phyloP scores from a whole-genome alignment of 768 basidiomycete genomes.

The Chalciporus piperatus region DNA sequence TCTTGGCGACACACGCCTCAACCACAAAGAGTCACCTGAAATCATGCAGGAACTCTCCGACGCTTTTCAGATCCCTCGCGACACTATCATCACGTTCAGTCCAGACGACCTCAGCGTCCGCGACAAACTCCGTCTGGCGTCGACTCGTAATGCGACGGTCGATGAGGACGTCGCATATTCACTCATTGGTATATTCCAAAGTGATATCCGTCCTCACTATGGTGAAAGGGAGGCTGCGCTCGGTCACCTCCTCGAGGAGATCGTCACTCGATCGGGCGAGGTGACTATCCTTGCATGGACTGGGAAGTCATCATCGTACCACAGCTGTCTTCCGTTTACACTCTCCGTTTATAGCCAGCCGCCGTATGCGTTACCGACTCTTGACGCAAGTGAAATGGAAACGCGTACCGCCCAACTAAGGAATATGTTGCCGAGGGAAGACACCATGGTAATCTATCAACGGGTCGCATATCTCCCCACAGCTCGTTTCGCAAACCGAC shows the following conservation, averaged over 20 bases:
- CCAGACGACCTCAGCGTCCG: not conserved
- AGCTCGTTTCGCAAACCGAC: too few relatives aligned
- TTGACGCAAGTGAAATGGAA: too few relatives aligned
- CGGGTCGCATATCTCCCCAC: too few relatives aligned
- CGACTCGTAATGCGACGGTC: not conserved
- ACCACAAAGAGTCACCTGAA: not conserved
- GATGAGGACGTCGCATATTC: not conserved
- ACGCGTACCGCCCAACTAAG: too few relatives aligned
- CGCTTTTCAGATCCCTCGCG: not conserved
- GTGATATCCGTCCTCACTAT: not conserved
- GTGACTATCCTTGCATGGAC: not conserved
- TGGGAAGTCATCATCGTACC: not conserved
- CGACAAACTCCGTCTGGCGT: slow-evolving; percentile 1
- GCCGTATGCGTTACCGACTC: too few relatives aligned
- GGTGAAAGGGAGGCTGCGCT: not conserved
- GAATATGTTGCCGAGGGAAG: too few relatives aligned
- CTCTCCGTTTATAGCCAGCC: too few relatives aligned
- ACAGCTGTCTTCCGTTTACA: not conserved
- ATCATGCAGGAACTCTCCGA: slow-evolving; percentile 3
- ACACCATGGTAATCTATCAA: too few relatives aligned
- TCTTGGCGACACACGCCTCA: not conserved
- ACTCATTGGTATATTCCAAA: not conserved
- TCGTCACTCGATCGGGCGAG: not conserved
- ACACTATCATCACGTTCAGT: not conserved
- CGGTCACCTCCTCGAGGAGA: not conserved